Percentiles rank a stretch among this genome's conserved stretches.
phyloP scores from a whole-genome alignment of 371 early-diverging fungal genomes.

The Mortierella sp. region DNA sequence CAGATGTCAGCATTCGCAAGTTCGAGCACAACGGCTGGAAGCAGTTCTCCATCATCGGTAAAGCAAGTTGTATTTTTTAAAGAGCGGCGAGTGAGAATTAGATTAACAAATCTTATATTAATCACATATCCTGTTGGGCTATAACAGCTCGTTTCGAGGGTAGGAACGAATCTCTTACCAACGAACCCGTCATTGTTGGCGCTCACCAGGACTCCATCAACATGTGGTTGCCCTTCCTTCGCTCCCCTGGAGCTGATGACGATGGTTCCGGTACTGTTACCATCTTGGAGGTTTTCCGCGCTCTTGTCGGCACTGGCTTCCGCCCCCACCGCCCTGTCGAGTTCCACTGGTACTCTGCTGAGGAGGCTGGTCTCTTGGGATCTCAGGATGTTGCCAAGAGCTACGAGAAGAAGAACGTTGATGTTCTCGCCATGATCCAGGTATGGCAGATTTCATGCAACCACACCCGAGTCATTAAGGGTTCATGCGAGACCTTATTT shows the following conservation, averaged over 20 bases:
- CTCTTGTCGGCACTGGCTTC: constrained; percentile 76
- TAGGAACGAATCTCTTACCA: constrained; percentile 58
- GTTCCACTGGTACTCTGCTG: constrained; percentile 96
- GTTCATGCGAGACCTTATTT: background rate
- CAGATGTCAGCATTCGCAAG: constrained; percentile 76
- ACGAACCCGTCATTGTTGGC: constrained; percentile 84
- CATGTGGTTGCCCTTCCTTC: constrained; percentile 83
- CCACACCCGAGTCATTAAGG: background rate
- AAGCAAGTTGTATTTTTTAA: background rate
- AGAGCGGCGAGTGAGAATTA: background rate
- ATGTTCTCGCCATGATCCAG: constrained; percentile 85
- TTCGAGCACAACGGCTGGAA: constrained; percentile 77
- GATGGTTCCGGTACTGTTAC: constrained; percentile 93
- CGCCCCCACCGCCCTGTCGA: constrained; percentile 87
- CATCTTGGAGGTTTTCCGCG: constrained; percentile 88
- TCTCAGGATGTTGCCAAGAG: constrained; percentile 86
- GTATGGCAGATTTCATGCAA: constrained; percentile 16
- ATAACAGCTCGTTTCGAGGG: constrained; percentile 76
- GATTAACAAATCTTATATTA: background rate
- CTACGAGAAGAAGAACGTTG: constrained; percentile 69
- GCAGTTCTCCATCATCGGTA: constrained; percentile 73
- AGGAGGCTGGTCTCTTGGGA: constrained; percentile 91
- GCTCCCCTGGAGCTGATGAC: constrained; percentile 76
- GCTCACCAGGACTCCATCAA: constrained; percentile 96
- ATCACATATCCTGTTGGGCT: background rate